phyloP scores from a whole-genome alignment of 2,329 filamentous ascomycete genomes.

The Arachnopeziza araneosa region DNA sequence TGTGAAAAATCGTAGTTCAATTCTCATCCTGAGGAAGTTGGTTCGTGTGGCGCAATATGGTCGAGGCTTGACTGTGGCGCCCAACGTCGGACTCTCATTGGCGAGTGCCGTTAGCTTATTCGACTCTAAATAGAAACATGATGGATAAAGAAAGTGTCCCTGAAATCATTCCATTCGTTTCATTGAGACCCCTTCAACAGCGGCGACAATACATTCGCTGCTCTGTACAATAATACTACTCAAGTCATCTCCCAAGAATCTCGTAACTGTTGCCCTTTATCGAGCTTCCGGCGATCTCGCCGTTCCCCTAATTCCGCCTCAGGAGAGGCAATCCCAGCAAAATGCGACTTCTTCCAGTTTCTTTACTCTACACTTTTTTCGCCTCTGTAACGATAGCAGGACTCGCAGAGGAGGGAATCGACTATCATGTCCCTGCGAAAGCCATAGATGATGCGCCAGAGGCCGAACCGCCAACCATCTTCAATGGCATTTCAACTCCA shows the following conservation, averaged over 20 bases:
- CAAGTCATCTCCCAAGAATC: neutral
- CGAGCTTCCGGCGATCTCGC: slow-evolving; percentile 1
- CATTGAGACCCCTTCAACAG: slow-evolving; percentile 7
- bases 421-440: slow-evolving; percentile 10
- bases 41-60: neutral
- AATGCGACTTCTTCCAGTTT: slow-evolving; percentile 28
- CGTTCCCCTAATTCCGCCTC: slow-evolving; percentile 5
- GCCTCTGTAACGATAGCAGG: slow-evolving; percentile 22
- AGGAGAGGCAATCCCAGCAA: slow-evolving; percentile 20
- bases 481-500: slow-evolving; percentile 47
- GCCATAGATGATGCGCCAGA: slow-evolving; percentile 23
- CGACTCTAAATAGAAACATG: neutral
- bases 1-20: too few species aligned
- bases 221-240: slow-evolving; percentile 8
- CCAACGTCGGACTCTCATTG: neutral
- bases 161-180: neutral
- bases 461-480: slow-evolving; percentile 35
- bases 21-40: too few species aligned
- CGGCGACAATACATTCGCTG: slow-evolving; percentile 2
- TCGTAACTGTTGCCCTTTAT: slow-evolving; percentile 7
- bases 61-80: neutral
- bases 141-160: neutral
- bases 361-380: slow-evolving; percentile 23
- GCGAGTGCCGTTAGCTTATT: neutral
- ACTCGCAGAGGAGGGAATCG: slow-evolving; percentile 13